phyloP scores from a whole-genome alignment of 2,329 filamentous ascomycete genomes.

The Hypoxylon rubiginosum region DNA sequence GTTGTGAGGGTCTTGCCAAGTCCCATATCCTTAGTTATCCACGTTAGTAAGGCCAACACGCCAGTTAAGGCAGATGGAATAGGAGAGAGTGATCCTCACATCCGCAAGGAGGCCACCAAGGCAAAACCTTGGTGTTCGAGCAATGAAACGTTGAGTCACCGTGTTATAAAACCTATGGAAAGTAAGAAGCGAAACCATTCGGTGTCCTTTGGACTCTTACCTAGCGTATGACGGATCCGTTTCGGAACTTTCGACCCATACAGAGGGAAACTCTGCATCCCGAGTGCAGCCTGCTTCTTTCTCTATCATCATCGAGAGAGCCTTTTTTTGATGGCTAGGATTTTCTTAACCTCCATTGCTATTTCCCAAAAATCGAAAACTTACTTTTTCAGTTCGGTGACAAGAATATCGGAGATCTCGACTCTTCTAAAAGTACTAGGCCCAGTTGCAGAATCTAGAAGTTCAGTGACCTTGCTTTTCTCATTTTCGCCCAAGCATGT shows the following conservation, averaged over 20 bases:
- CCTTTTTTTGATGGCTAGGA: slow-evolving; percentile 25
- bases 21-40: slow-evolving; percentile 26
- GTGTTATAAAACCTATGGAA: slow-evolving; percentile 25
- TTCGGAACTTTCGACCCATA: slow-evolving; percentile 16
- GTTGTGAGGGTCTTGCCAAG: slow-evolving; percentile 31
- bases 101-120: slow-evolving; percentile 34
- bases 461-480: slow-evolving; percentile 18
- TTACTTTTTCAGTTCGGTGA: slow-evolving; percentile 24
- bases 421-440: slow-evolving; percentile 18
- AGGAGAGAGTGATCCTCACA: slow-evolving; percentile 5
- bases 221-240: background rate
- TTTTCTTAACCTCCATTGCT: background rate
- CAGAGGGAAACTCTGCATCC: slow-evolving; percentile 23
- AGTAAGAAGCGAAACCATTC: slow-evolving; percentile 5
- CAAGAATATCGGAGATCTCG: slow-evolving; percentile 12
- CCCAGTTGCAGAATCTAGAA: slow-evolving; percentile 24
- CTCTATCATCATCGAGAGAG: slow-evolving; percentile 34
- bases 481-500: slow-evolving; percentile 3
- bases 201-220: slow-evolving; percentile 1
- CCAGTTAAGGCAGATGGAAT: too few species aligned
- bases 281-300: slow-evolving; percentile 28
- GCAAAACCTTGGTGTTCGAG: slow-evolving; percentile 20
- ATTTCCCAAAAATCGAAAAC: too few species aligned
- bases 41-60: slow-evolving; percentile 10
- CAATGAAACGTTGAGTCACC: slow-evolving; percentile 3